Percentiles rank a stretch among this genome's conserved stretches.
Evolutionary conservation across 1,139 yeast genomes (phyloP).

Genomic region (Geotrichum candidum): DNA sequence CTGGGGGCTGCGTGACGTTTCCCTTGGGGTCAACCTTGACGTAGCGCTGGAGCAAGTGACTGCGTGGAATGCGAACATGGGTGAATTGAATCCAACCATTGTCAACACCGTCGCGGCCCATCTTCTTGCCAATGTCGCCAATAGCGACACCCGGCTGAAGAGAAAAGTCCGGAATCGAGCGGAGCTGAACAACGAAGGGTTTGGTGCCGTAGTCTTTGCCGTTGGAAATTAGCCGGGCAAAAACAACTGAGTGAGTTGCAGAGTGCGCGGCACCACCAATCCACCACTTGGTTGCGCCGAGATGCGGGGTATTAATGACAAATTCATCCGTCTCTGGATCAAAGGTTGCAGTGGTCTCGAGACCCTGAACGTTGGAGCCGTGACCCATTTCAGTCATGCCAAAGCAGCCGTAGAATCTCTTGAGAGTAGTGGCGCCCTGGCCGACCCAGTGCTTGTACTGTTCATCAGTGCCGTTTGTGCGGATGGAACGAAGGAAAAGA

Average conservation of each 20-base stretch:
- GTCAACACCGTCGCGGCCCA: constrained; percentile 74
- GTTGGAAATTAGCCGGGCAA: constrained; percentile 71
- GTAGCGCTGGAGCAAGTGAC: constrained; percentile 71
- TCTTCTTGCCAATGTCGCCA: constrained; percentile 88
- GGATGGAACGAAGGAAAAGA: constrained; percentile 57
- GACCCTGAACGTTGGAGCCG: constrained; percentile 85
- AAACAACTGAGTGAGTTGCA: constrained; percentile 72
- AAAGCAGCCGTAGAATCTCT: constrained; percentile 77
- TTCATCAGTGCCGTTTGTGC: constrained; percentile 61
- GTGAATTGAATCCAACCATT: constrained; percentile 92
- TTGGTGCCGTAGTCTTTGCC: constrained; percentile 85
- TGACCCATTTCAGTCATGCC: constrained; percentile 92
- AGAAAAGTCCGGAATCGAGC: constrained; percentile 59
- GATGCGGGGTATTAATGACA: constrained; percentile 72
- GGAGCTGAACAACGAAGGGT: constrained; percentile 81
- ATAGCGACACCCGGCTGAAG: constrained; percentile 71
- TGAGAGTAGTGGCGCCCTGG: constrained; percentile 57
- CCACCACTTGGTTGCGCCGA: constrained; percentile 96
- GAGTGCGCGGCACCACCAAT: constrained; percentile 95
- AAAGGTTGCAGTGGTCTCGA: constrained; percentile 81
- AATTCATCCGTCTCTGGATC: constrained; percentile 60
- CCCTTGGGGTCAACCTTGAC: constrained; percentile 65
- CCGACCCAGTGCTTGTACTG: constrained; percentile 62
- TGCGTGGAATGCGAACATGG: constrained; percentile 72
- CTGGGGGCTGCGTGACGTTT: constrained; percentile 55